Conservation (phyloP, 2,329 filamentous ascomycete species). For the Cladosporium sp. region DNA sequence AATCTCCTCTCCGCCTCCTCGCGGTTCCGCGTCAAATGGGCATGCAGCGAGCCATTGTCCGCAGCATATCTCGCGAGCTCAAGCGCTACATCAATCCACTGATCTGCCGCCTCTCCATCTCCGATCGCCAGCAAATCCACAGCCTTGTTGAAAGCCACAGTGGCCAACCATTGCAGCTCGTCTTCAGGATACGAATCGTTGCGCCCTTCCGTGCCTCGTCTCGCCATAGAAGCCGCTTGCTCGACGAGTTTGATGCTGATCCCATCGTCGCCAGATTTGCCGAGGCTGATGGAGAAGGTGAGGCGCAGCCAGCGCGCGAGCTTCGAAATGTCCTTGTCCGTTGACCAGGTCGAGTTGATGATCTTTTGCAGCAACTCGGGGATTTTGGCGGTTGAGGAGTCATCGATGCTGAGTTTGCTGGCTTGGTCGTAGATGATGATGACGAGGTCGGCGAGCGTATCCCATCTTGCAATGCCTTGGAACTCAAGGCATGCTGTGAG, state of each 20-base stretch:
- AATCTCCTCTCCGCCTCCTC: constrained; percentile 19
- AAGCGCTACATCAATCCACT: constrained; percentile 62
- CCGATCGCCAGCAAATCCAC: constrained; percentile 60
- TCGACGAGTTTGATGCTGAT: constrained; percentile 48
- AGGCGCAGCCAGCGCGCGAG: constrained; percentile 76
- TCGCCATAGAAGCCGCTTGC: constrained; percentile 56
- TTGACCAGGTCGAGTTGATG: constrained; percentile 61
- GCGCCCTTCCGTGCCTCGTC: constrained; percentile 21
- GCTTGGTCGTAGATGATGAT: constrained; percentile 40
- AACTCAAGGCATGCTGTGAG: constrained; percentile 43
- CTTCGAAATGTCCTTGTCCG: constrained; percentile 51
- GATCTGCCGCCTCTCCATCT: constrained; percentile 52
- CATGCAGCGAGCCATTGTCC: constrained; percentile 44
- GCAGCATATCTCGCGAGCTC: constrained; percentile 55
- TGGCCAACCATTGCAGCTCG: constrained; percentile 74
- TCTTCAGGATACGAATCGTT: constrained; percentile 53
- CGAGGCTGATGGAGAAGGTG: constrained; percentile 58
- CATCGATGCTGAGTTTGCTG: constrained; percentile 23
- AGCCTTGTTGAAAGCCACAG: constrained; percentile 64
- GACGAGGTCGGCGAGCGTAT: constrained; percentile 44
- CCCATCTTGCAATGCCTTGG: constrained; percentile 35
- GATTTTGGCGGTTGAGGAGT: constrained; percentile 19
- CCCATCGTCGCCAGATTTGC: constrained; percentile 34
- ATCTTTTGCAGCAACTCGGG: constrained; percentile 55
- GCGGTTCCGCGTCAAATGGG: constrained; percentile 35